Evolutionary conservation across 305 asterid genomes (phyloP).

Genomic region (Caryopteris hybrid): DNA sequence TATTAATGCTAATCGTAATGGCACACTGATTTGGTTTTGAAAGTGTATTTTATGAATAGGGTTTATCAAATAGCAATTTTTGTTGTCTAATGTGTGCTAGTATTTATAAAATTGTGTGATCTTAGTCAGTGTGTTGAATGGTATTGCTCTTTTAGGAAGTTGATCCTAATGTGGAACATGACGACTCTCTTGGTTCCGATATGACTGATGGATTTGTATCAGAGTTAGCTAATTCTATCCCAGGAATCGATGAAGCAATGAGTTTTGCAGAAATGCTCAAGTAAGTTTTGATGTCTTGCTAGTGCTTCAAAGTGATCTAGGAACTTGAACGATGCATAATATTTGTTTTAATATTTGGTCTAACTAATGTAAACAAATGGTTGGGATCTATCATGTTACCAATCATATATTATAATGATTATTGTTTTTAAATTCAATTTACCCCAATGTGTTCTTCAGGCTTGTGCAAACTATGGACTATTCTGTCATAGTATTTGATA

Average conservation of each 20-base stretch:
- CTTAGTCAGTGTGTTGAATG: not conserved
- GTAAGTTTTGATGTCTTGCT: constrained; percentile 39
- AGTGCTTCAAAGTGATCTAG: not conserved
- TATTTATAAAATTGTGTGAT: not conserved
- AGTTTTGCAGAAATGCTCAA: constrained; percentile 98
- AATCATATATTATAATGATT: not conserved
- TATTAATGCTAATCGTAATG: not conserved
- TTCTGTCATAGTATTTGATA: constrained; percentile 87
- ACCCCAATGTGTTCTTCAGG: constrained; percentile 36
- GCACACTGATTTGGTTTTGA: not conserved
- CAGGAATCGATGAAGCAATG: constrained; percentile 98
- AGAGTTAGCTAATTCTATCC: constrained; percentile 83
- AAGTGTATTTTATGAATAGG: not conserved
- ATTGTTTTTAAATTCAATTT: not conserved
- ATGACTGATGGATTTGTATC: constrained; percentile 70
- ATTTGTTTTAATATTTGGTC: not conserved
- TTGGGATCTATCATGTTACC: not conserved
- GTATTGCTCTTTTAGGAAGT: constrained; percentile 56
- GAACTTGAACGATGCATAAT: not conserved
- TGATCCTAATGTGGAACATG: constrained; percentile 85
- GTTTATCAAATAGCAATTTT: not conserved
- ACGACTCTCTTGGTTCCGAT: constrained; percentile 52
- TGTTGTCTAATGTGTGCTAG: not conserved
- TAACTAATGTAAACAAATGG: not conserved
- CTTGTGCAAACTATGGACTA: constrained; percentile 96